Evolutionary conservation across 176 grass and related monocot species (phyloP).

Genomic region (Alopecurus myosuroides): DNA sequence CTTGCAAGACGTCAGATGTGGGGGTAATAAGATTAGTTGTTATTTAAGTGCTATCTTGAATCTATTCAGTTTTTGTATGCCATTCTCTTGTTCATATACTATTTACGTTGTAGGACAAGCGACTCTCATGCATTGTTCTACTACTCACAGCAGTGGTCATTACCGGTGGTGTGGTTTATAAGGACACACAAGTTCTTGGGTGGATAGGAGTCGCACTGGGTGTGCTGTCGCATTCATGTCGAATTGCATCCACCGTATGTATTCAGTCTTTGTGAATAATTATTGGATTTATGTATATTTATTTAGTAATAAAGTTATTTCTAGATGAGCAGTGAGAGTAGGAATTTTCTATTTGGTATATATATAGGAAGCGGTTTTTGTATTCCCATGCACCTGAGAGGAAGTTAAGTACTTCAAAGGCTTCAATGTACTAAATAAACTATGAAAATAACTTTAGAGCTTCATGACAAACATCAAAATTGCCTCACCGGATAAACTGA

Average conservation of each 20-base stretch:
- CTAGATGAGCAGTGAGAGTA: too few species aligned
- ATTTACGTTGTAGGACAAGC: neutral
- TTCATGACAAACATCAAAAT: too few species aligned
- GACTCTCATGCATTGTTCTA: rapidly evolving
- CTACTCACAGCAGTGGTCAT: neutral
- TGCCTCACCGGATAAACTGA: too few species aligned
- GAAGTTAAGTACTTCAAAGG: too few species aligned
- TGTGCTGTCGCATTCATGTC: neutral
- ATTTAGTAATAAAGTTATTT: too few species aligned
- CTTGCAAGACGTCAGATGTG: neutral
- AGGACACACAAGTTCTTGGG: neutral
- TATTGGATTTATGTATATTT: too few species aligned
- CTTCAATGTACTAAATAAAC: too few species aligned
- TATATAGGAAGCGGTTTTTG: too few species aligned
- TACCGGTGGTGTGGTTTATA: neutral
- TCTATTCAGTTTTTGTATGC: neutral
- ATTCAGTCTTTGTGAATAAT: neutral
- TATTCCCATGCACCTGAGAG: too few species aligned
- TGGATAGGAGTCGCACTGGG: neutral
- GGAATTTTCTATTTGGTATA: too few species aligned
- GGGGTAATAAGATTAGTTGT: neutral
- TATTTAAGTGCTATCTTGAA: neutral
- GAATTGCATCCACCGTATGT: neutral
- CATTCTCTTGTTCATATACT: neutral
- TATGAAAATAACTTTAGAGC: too few species aligned